Conservation (phyloP, 2,329 filamentous ascomycete genomes). For the Pseudogymnoascus sp. region DNA sequence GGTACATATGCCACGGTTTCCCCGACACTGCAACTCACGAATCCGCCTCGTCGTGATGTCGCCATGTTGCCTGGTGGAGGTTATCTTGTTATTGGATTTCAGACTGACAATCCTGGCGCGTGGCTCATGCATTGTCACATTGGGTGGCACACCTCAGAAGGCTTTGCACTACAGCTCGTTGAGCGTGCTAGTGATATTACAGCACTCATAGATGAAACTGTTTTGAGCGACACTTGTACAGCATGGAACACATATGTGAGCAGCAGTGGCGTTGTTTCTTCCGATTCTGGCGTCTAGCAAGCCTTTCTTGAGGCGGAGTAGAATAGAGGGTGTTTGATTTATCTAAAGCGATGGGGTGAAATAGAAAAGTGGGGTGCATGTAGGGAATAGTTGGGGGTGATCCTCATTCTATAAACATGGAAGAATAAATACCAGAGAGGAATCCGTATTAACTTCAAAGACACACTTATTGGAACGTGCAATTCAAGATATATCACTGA, state of each 20-base stretch:
- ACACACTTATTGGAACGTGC: neutral
- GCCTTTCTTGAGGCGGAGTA: neutral
- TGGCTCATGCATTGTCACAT: constrained; percentile 33
- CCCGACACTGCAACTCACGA: constrained; percentile 29
- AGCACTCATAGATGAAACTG: constrained; percentile 16
- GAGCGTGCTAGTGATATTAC: constrained; percentile 25
- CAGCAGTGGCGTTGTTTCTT: neutral
- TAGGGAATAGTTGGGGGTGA: neutral
- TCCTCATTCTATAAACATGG: neutral
- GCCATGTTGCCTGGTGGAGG: constrained; percentile 37
- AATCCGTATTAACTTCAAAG: neutral
- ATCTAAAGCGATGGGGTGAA: neutral
- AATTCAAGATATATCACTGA: neutral
- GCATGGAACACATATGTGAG: constrained; percentile 24
- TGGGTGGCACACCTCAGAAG: constrained; percentile 47
- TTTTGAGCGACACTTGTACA: constrained; percentile 24
- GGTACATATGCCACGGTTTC: constrained; percentile 34
- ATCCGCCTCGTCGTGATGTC: constrained; percentile 47
- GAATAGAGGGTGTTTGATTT: neutral
- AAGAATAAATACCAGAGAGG: neutral
- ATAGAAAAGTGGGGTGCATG: neutral
- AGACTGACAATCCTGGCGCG: constrained; percentile 28
- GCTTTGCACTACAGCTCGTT: constrained; percentile 46
- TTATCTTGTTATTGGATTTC: constrained; percentile 27
- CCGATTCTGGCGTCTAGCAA: constrained; percentile 23